Base-by-base conservation (phyloP, 2,329 filamentous ascomycete genomes). In the Fusarium sp. region DNA sequence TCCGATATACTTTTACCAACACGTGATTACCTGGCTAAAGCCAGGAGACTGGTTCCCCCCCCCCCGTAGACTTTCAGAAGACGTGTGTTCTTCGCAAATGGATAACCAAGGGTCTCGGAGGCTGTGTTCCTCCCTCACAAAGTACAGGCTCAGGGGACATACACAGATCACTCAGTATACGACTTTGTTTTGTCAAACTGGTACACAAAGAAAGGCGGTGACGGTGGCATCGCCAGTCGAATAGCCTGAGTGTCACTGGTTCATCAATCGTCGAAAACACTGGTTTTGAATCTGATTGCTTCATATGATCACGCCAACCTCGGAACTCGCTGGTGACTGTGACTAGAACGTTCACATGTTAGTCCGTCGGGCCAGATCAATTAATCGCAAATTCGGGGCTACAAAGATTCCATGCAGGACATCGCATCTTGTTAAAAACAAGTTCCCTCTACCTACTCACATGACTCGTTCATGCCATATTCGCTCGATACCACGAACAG, bases 151-250 rank as follows among this genome's bases (percentile, higher is more conserved):
- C 36, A 55, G 31, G 42, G n/a, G 48, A 48, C 45, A 51, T 60
- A 62, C 61, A 61, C 62, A 57, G 61, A 51, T 39, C 51, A 44
- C 50, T 39, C 51, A 50, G 42, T 58, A 65, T 70, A 62, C 61
- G 56, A 65, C 59, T 61, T 61, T 68, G 62, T 61, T 60, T 62
- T 68, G 68, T 65, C 55, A 71, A 68, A 69, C 66, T 67, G 75
- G 53, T 72, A 74, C 74, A 77, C 70, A 63, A 74, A 16, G 61
- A 74, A 70, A 42, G 64, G 72, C 56, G 71, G 71, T 71, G 71
- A 71, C 61, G 45, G 50, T 26, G 36, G 38, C 38, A 57, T 42
- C 31, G 50, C 28, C n/a, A 41, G 36, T 58, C 58, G 30, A 54
- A 60, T 39, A 31, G 35, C 50, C 33, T 33, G 47, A 54, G 22